Base-by-base conservation (phyloP, 495 filamentous ascomycete species). In the Venustampulla echinocandica region DNA sequence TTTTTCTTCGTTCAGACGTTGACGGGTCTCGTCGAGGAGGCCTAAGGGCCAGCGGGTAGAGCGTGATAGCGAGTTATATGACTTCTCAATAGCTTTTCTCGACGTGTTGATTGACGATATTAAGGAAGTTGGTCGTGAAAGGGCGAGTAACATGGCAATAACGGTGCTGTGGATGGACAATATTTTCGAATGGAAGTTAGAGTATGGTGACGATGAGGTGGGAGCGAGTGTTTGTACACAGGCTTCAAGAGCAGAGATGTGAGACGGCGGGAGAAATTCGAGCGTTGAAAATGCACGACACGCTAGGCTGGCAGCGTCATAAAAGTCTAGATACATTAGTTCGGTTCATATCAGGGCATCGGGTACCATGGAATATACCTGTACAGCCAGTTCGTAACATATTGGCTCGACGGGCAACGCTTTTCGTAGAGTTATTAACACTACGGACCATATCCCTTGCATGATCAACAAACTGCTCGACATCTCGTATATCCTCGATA, bases 391-490 rank as follows among this genome's bases (percentile, higher is more conserved):
- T 71, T n/a, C 71, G 70, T 20, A 82, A 57, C 30, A 67, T 67
- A 54, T 78, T 85, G 10, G 77, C 71, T 46, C 82, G 69, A 21
- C 92, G 78, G 30, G 90, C 81, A 44, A 92, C 75, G 47, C 77
- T 86, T 56, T 81, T 83, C 2, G 85, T 89, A 50, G 87, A 82
- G 54, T 79, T 80, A 55, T 90, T 85, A 51, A 95, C 77, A 51
- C 81, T 79, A 30, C 86, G 79, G 43, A 96, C 82, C 59, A 86
- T 87, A 37, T 95, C 89, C 50, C 88, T 76, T 2, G 92, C 90
- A 57, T 93, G 83, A 36, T 80, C 78, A 38, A 95, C 78, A 62
- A 97, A 97, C 56, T 89, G 80, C 56, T 96, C 92, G 4, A 95
- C 89, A 61, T 95, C 90, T n/a, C 78, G 75, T 39, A 89, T 79